A percentile compares a stretch with the other conserved stretches of the same genome.
Conservation (phyloP, 2,329 filamentous ascomycete species). For the Trichoderma semiorbis region DNA sequence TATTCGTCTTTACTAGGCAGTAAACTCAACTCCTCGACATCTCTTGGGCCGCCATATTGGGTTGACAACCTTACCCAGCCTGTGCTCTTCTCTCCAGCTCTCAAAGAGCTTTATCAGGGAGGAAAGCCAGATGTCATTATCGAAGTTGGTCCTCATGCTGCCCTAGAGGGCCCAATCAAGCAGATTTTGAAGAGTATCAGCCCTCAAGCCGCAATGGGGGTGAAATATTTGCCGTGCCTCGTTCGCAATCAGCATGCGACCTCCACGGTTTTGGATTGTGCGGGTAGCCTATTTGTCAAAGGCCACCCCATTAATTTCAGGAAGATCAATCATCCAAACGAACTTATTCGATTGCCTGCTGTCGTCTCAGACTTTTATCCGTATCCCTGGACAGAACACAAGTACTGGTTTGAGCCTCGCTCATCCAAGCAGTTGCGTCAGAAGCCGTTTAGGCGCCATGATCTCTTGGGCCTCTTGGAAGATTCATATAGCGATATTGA, state of each 20-base stretch:
- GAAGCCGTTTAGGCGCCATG: constrained; percentile 39
- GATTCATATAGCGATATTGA: constrained; percentile 44
- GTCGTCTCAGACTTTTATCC: constrained; percentile 44
- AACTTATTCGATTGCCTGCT: constrained; percentile 18
- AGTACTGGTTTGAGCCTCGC: constrained; percentile 48
- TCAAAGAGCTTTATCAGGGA: constrained; percentile 31
- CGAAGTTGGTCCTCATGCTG: constrained; percentile 50
- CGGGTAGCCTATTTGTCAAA: constrained; percentile 43
- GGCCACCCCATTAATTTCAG: constrained; percentile 43
- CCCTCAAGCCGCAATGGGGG: constrained; percentile 36
- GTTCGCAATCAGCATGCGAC: constrained; percentile 50
- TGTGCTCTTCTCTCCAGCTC: constrained; percentile 41
- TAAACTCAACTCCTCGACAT: constrained; percentile 34
- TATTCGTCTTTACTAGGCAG: constrained; percentile 45
- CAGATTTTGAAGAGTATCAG: constrained; percentile 47
- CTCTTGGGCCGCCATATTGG: constrained; percentile 43
- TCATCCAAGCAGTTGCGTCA: constrained; percentile 41
- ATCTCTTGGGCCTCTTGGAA: constrained; percentile 45
- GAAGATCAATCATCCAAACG: constrained; percentile 41
- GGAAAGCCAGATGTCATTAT: constrained; percentile 30
- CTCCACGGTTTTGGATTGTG: constrained; percentile 42
- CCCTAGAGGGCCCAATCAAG: constrained; percentile 48
- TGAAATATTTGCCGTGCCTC: constrained; percentile 46
- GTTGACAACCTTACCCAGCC: constrained; percentile 41
- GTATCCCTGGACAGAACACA: constrained; percentile 47